Evolutionary conservation across 169 alveolate genomes (phyloP).

Genomic region (Plasmodium coatneyi): DNA sequence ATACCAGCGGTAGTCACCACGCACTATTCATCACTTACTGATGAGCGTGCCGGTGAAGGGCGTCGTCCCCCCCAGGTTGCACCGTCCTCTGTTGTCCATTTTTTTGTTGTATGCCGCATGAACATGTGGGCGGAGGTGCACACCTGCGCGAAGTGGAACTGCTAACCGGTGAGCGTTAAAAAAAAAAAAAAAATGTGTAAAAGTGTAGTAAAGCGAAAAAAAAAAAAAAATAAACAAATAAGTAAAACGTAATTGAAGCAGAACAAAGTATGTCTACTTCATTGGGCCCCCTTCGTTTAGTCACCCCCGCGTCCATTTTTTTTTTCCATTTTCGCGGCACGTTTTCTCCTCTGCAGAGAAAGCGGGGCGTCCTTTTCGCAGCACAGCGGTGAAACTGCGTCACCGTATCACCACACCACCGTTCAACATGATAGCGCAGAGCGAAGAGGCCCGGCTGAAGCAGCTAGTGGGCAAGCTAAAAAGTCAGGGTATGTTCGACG

Average conservation of each 20-base stretch:
- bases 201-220: too few species aligned
- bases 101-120: not conserved
- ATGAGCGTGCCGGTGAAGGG: not conserved
- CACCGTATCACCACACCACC: not conserved
- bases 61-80: not conserved
- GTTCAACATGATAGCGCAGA: not conserved
- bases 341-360: not conserved
- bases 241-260: too few species aligned
- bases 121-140: not conserved
- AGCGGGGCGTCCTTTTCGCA: not conserved
- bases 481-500: conserved; percentile 34
- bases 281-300: not conserved
- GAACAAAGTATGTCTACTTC: not conserved
- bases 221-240: not conserved
- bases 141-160: not conserved
- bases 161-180: not conserved
- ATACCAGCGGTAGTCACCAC: not conserved
- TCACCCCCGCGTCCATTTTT: not conserved
- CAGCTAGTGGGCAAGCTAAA: not conserved
- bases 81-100: not conserved
- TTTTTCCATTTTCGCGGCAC: not conserved
- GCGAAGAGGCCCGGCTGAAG: conserved; percentile 12
- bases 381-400: not conserved
- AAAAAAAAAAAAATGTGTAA: not conserved
- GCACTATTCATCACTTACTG: not conserved